These are phyloP conservation scores for Phycomyces nitens DNA, from an alignment of 192 early-diverging fungal species.

Conservation along the genomic window DNA sequence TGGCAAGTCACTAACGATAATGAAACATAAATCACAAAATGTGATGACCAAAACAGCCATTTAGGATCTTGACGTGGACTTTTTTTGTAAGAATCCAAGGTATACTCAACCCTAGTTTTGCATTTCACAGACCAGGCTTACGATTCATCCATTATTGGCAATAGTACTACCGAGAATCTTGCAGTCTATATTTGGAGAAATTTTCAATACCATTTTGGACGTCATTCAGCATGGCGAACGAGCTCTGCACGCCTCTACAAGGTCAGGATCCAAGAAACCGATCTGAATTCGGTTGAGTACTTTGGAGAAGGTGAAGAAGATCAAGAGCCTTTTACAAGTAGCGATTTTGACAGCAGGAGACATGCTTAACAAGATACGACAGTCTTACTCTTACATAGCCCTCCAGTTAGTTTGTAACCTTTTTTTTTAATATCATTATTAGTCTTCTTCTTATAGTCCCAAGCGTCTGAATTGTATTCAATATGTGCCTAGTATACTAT, in stretches of 20 bases:
- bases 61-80: constrained; percentile 81
- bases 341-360: too few species aligned
- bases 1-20: constrained; percentile 45
- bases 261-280: constrained; percentile 67
- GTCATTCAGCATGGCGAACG: constrained; percentile 5
- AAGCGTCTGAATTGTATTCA: too few species aligned
- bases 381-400: too few species aligned
- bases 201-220: constrained; percentile 31
- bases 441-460: too few species aligned
- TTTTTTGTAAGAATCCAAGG: constrained; percentile 64
- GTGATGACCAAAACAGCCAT: not conserved
- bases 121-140: not conserved
- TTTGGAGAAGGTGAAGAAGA: constrained; percentile 55
- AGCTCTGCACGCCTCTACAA: constrained; percentile 43
- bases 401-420: too few species aligned
- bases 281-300: constrained; percentile 65
- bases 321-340: not conserved
- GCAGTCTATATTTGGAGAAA: constrained; percentile 81
- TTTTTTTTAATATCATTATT: too few species aligned
- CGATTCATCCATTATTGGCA: not conserved
- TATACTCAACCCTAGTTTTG: constrained; percentile 16
- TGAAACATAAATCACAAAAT: not conserved
- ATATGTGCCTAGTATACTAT: too few species aligned
- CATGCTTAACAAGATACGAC: too few species aligned
- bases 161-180: constrained; percentile 87